Conservation (phyloP, 2,329 filamentous ascomycete species). For the Beauveria pseudobassiana region DNA sequence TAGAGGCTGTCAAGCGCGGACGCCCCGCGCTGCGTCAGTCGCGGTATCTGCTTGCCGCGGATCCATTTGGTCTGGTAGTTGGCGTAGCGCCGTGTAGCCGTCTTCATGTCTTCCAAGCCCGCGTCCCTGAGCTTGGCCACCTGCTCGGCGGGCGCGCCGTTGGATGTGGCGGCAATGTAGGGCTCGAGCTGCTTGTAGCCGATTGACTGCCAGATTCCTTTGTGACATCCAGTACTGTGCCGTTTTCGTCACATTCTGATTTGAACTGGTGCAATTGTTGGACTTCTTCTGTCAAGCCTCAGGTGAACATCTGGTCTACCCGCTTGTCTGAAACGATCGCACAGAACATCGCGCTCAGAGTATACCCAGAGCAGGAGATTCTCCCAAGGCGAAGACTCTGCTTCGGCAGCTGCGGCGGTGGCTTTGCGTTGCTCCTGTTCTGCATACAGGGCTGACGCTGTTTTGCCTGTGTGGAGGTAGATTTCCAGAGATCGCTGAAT, state of each 20-base stretch:
- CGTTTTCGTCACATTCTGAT: conserved; percentile 29
- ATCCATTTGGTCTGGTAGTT: conserved; percentile 84
- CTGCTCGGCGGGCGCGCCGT: conserved; percentile 28
- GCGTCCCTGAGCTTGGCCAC: conserved; percentile 47
- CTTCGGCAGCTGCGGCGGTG: conserved; percentile 18
- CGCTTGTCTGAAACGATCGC: conserved; percentile 64
- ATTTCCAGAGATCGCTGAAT: conserved; percentile 88
- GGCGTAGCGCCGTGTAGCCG: conserved; percentile 81
- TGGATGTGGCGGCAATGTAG: conserved; percentile 47
- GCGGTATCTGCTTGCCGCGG: conserved; percentile 67
- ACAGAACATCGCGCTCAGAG: conserved; percentile 60
- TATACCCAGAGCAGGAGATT: conserved; percentile 83
- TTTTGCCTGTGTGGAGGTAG: conserved; percentile 71
- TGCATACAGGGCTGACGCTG: conserved; percentile 78
- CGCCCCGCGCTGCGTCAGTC: conserved; percentile 48
- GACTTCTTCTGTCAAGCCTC: conserved; percentile 43
- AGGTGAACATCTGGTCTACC: conserved; percentile 74
- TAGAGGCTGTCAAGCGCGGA: conserved; percentile 55
- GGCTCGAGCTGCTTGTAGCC: conserved; percentile 86
- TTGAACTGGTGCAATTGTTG: conserved; percentile 37
- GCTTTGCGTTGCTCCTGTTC: conserved; percentile 53
- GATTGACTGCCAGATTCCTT: conserved; percentile 92
- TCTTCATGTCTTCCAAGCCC: conserved; percentile 69
- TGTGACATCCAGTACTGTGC: conserved; percentile 57
- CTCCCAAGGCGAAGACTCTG: conserved; percentile 32